These are phyloP conservation scores for Theobroma cacao DNA, from an alignment of 345 rosid genomes.

Conservation along the genomic window DNA sequence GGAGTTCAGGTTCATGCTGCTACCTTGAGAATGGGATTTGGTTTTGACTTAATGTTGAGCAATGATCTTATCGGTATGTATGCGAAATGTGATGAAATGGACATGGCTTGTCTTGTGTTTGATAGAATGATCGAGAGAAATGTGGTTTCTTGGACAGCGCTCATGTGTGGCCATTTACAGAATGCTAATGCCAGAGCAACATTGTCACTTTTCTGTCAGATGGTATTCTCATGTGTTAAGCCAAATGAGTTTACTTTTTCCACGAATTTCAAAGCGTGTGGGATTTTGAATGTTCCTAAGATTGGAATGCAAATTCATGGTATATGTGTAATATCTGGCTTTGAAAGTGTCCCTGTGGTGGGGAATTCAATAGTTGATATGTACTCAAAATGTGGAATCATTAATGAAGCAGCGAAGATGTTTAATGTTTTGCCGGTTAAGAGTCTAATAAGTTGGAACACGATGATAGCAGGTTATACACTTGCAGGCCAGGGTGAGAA, in stretches of 20 bases:
- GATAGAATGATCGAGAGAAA: conserved; percentile 66
- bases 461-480: conserved; percentile 63
- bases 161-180: conserved; percentile 65
- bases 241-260: conserved; percentile 88
- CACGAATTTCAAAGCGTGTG: conserved; percentile 65
- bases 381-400: conserved; percentile 75
- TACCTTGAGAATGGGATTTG: conserved; percentile 37
- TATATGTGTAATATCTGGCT: conserved; percentile 51
- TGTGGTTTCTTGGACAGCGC: conserved; percentile 84
- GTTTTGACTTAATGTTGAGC: conserved; percentile 39
- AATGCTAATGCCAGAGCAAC: conserved; percentile 41
- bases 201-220: conserved; percentile 41
- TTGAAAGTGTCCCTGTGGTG: conserved; percentile 53
- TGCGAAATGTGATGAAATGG: conserved; percentile 51
- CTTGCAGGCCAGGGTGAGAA: conserved; percentile 48
- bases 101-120: conserved; percentile 50
- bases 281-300: conserved; percentile 38
- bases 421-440: conserved; percentile 43
- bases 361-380: conserved; percentile 73
- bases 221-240: conserved; percentile 40
- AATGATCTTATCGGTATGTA: conserved; percentile 63
- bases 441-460: conserved; percentile 72
- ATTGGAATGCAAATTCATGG: conserved; percentile 70
- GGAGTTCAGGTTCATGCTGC: conserved; percentile 64
- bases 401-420: conserved; percentile 51